Evolutionary conservation across 2,329 filamentous ascomycete species (phyloP), one percentile per base, ranked within the genome.

Genomic region (Tolypocladium ophioglossoides): DNA sequence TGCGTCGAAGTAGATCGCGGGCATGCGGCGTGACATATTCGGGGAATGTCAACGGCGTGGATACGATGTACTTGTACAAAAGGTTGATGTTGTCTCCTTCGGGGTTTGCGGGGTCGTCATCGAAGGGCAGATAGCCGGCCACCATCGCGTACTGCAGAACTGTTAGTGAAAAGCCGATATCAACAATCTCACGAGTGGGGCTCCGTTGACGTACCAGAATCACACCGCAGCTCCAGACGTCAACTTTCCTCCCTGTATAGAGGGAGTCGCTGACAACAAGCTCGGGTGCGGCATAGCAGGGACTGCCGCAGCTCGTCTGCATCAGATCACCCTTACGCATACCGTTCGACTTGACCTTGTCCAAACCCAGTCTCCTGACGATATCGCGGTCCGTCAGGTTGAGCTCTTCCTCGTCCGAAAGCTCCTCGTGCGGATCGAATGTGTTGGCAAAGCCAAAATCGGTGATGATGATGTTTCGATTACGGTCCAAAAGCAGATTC

Each of bases 381-480:
- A 86, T 94, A 20, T 96, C 91, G 60, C 89, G 87, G 66, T 96
- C 92, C 30, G 83, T 81, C 24, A 99, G 75, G 59, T 91, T 89
- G 64, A 90, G 82, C 70, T 97, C 94, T 60, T 96, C 87, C 56
- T 96, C 91, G 56, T 96, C 90, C 5, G 82, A 83, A 40, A 99
- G 78, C 68, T 96, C 91, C 66, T 99, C 94, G 38, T 77, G 74
- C 0, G 94, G 83, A 66, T 96, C 88, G 66, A 99, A 99, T 0
- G 91, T 97, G 71, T 99, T 99, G 62, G 94, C 94, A 68, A 99
- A 99, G 20, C 94, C 94, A 72, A 99, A 99, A 72, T 99, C 94
- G 18, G 94, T 99, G 67, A 99, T 99, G 73, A 99, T 99, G 66
- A 99, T 97, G 75, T 99, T 99, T 59, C 91, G 87, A 68, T 99